Evolutionary conservation across 2,329 filamentous ascomycete species (phyloP).

Genomic region (Neopestalotiopsis clavispora): DNA sequence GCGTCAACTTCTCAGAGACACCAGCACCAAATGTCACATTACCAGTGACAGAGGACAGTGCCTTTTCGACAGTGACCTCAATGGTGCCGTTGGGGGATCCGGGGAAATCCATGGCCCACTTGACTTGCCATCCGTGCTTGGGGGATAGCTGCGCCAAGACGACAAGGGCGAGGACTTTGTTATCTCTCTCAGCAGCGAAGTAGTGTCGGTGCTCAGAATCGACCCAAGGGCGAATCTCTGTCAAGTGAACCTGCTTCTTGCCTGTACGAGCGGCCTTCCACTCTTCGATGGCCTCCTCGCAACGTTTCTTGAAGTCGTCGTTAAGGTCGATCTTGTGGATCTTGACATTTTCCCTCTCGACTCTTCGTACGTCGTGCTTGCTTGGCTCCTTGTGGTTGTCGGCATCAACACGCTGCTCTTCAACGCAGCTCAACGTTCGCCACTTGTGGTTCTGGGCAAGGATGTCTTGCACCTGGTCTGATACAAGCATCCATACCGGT

Average conservation of each 20-base stretch:
- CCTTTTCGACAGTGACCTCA: constrained; percentile 72
- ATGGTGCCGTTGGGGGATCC: constrained; percentile 85
- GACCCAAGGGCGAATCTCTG: constrained; percentile 87
- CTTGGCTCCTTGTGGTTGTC: constrained; percentile 64
- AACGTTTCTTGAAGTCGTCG: constrained; percentile 70
- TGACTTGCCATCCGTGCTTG: constrained; percentile 87
- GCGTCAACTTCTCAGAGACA: constrained; percentile 73
- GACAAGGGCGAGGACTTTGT: constrained; percentile 77
- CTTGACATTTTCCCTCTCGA: constrained; percentile 83
- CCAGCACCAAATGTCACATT: constrained; percentile 86
- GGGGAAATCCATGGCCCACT: constrained; percentile 95
- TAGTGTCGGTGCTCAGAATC: constrained; percentile 84
- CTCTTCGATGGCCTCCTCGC: constrained; percentile 74
- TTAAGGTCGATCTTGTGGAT: constrained; percentile 75
- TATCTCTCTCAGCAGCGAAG: constrained; percentile 76
- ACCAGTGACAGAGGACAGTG: constrained; percentile 57
- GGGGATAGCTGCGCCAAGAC: constrained; percentile 82
- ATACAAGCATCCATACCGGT: constrained; percentile 89
- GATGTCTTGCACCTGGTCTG: constrained; percentile 76
- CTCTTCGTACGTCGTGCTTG: constrained; percentile 72
- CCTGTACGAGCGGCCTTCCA: constrained; percentile 85
- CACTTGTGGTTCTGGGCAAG: constrained; percentile 82
- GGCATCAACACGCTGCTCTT: constrained; percentile 86
- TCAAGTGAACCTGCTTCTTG: constrained; percentile 82
- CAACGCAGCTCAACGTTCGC: constrained; percentile 86